Evolutionary conservation across 2,329 filamentous ascomycete genomes (phyloP), one percentile per base, ranked within the genome.

Genomic region (Huntiella omanensis): DNA sequence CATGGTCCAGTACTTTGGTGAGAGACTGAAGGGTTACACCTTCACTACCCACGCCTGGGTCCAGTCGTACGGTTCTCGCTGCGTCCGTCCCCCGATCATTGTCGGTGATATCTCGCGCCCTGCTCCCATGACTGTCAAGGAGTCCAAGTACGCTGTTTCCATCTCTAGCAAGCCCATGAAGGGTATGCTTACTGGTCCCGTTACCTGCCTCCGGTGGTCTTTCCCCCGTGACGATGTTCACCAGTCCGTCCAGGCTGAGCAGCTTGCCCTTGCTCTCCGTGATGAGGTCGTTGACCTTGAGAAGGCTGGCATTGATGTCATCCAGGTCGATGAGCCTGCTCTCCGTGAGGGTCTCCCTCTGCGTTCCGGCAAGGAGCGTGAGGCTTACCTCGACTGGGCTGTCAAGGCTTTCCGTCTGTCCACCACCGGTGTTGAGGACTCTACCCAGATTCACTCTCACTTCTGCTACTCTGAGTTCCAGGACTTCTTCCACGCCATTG

Each of bases 381-480:
- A 93, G 64, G 84, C 84, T 60, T 98, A 98, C 77, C 80, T 98
- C 56, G 71, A 81, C 58, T 98, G 91, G 91, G 91, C 91, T 51
- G 91, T 98, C 59, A 80, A 94, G 70, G 86, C 87, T 58, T 98
- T 98, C 86, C 86, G 84, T 64, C 84, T 98, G 55, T 80, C 88
- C 55, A 92, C 87, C 58, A 79, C 86, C 51, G 91, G 86, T 64
- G 88, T 98, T 52, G 70, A 86, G 69, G 85, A 98, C 67, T 83
- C 81, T 50, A 98, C 91, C 56, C 91, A 98, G 76, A 95, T 98
- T 66, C 91, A 98, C 81, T 95, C 87, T 53, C 91, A 98, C 75
- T 98, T 98, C 83, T 98, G 91, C 69, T 98, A 98, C 80, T 96
- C 91, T 45, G 91, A 98, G 76, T 98, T 98, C 84, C 91, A 98